A percentile compares a stretch with the other conserved stretches of the same genome.
Conservation (phyloP, 371 early-diverging fungal species). For the Entomophthora muscae region DNA sequence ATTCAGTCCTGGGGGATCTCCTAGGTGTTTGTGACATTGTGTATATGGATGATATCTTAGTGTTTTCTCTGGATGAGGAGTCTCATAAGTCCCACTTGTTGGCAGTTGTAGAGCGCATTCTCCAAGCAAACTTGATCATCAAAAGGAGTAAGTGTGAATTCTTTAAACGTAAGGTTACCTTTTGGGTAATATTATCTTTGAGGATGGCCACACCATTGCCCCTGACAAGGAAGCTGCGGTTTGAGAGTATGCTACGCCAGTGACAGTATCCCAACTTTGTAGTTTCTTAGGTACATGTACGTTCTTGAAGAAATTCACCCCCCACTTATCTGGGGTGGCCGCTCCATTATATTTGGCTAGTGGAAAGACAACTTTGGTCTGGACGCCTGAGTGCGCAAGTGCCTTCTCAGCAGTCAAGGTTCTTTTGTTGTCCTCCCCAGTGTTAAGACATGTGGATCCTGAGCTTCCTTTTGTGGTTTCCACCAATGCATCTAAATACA, state of each 20-base stretch:
- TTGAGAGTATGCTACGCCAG: background rate
- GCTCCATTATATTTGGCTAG: background rate
- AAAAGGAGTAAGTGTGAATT: conserved; percentile 23
- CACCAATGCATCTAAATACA: too few species aligned
- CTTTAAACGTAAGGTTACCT: conserved; percentile 11
- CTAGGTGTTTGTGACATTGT: conserved; percentile 14
- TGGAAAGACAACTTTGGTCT: too few species aligned
- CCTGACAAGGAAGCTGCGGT: conserved; percentile 13
- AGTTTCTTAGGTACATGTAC: background rate
- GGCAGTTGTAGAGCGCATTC: conserved; percentile 16
- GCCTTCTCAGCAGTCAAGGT: too few species aligned
- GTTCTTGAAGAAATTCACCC: background rate
- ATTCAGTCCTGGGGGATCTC: conserved; percentile 16
- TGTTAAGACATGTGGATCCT: too few species aligned
- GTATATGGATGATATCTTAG: conserved; percentile 27
- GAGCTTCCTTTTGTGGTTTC: too few species aligned
- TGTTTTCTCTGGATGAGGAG: conserved; percentile 16
- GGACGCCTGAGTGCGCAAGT: too few species aligned
- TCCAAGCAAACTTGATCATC: conserved; percentile 15
- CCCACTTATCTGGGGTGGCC: background rate
- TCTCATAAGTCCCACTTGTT: conserved; percentile 18
- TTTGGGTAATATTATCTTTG: conserved; percentile 21
- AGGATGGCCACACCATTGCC: conserved; percentile 12
- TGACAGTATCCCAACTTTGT: background rate
- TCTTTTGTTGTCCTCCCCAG: too few species aligned